Base-by-base conservation (phyloP, 169 alveolate species). In the Plasmodium blacklocki region DNA sequence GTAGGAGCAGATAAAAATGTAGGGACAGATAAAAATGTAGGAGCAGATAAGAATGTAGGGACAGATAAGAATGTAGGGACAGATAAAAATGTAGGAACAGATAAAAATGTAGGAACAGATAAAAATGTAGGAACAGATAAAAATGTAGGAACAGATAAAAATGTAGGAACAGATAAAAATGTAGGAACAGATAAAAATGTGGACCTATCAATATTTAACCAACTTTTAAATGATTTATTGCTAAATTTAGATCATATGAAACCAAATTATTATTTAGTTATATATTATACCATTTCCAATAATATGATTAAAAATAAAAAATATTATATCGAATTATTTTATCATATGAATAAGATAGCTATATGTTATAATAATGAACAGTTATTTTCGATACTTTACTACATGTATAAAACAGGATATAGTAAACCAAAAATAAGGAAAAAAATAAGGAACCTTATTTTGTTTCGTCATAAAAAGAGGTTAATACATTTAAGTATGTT, bases 361-460 rank as follows among this genome's bases (percentile, higher is more conserved):
- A 14, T 43, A 5, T 50, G 26, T 29, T 83, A 68, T 50, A 67
- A 23, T 54, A 32, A n/a, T 39, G 91, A 83, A 32, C 80, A 83
- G 29, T 62, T 83, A 21, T 67, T 83, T 45, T 18, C 70, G 32
- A 83, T 83, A 56, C 91, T 83, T 11, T 83, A 68, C 67, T 83
- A 83, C 73, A 83, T 83, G 91, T 83, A 83, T 73, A 83, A 72
- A 67, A 83, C 91, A 67, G 91, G 91, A 18, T 83, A 68, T 68
- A 83, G 91, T 63, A 83, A 83, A 63, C 91, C 91, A 68, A 83
- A 83, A 72, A 83, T 83, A 32, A 52, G 91, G 18, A 83, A 83
- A 56, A 83, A 83, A 68, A 68, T 83, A 52, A 56, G 91, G 58
- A 83, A 83, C 70, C 70, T 83, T 56, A 83, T 83, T 26, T 58